phyloP scores from a whole-genome alignment of 1,284 basidiomycete genomes.

The Trichosporon sp. region DNA sequence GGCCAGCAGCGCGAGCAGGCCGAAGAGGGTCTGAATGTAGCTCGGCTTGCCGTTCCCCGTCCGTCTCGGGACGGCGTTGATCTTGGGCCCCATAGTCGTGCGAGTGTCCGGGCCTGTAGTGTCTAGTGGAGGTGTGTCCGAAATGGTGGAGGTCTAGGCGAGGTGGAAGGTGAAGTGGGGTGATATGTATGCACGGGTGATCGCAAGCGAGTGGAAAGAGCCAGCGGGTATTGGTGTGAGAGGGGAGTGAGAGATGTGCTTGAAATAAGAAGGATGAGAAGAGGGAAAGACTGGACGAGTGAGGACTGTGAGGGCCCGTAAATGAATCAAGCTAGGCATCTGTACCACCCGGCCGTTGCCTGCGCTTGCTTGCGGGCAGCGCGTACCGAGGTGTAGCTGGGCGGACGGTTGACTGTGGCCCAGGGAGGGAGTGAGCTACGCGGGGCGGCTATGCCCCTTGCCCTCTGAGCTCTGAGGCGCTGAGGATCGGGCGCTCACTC shows the following conservation, averaged over 20 bases:
- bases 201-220: not conserved
- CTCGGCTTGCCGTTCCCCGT: not conserved
- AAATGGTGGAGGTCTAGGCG: not conserved
- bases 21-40: not conserved
- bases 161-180: not conserved
- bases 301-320: not conserved
- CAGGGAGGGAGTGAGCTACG: too few relatives aligned
- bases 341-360: not conserved
- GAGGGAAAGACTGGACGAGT: not conserved
- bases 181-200: not conserved
- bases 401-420: too few relatives aligned
- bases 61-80: not conserved
- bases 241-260: not conserved
- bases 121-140: not conserved
- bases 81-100: not conserved
- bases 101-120: not conserved
- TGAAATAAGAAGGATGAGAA: not conserved
- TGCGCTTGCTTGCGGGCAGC: too few relatives aligned
- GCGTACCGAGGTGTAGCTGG: not conserved
- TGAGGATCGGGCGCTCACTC: too few relatives aligned
- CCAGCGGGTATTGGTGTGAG: not conserved
- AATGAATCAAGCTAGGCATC: not conserved
- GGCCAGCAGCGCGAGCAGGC: not conserved
- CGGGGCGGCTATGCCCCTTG: too few relatives aligned
- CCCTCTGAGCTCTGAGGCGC: too few relatives aligned